Evolutionary conservation across 2,329 filamentous ascomycete species (phyloP).

Genomic region (Penicillium brevicompactum): DNA sequence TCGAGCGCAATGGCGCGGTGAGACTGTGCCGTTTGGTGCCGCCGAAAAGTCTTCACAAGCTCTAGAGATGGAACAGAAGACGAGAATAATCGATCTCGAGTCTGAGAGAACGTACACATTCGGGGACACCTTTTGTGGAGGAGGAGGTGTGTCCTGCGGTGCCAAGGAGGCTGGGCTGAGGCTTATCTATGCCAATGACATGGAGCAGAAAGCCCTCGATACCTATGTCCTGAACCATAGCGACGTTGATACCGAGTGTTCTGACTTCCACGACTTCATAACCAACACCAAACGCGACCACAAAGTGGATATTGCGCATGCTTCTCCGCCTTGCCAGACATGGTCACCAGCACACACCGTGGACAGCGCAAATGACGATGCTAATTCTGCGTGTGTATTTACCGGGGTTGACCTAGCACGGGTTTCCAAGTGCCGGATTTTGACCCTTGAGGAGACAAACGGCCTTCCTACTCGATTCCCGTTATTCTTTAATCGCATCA

Average conservation of each 20-base stretch:
- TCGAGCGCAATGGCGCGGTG: constrained; percentile 37
- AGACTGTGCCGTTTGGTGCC: constrained; percentile 34
- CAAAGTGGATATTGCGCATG: constrained; percentile 68
- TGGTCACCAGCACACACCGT: constrained; percentile 73
- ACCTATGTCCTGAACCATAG: constrained; percentile 65
- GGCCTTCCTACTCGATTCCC: constrained; percentile 62
- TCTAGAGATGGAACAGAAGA: not conserved
- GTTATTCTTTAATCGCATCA: constrained; percentile 60
- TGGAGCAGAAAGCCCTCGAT: constrained; percentile 56
- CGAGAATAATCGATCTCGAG: constrained; percentile 1
- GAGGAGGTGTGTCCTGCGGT: constrained; percentile 70
- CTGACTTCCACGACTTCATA: constrained; percentile 51
- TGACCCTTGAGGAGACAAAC: constrained; percentile 79
- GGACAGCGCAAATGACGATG: constrained; percentile 60
- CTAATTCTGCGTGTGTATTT: constrained; percentile 63
- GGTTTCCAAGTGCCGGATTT: constrained; percentile 64
- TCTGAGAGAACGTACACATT: constrained; percentile 58
- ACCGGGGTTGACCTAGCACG: constrained; percentile 56
- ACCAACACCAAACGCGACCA: constrained; percentile 34
- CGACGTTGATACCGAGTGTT: constrained; percentile 32
- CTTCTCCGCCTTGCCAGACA: constrained; percentile 76
- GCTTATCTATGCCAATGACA: constrained; percentile 66
- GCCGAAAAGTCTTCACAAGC: not conserved
- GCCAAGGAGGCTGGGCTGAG: constrained; percentile 61
- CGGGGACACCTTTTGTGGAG: constrained; percentile 73